Conservation (phyloP, 305 asterid species). For the Plantago coronopus region DNA sequence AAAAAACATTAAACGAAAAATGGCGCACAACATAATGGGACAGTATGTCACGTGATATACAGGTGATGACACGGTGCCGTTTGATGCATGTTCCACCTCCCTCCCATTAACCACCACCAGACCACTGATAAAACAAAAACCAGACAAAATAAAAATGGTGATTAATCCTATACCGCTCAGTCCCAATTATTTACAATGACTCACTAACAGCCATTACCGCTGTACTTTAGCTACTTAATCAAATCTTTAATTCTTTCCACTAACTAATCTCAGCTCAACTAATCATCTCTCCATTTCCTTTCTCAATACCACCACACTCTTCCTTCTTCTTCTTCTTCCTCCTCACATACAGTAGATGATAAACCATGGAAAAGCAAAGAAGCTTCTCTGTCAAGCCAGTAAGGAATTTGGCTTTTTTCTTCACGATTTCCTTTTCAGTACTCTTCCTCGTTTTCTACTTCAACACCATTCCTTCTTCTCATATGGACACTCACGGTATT, state of each 20-base stretch:
- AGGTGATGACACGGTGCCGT: conserved; percentile 23
- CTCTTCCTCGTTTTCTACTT: conserved; percentile 46
- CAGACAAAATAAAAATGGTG: conserved; percentile 11
- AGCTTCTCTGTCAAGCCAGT: conserved; percentile 54
- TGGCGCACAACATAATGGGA: not conserved
- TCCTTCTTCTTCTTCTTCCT: no score
- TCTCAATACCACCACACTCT: no score
- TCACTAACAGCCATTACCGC: conserved; percentile 18
- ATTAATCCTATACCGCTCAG: conserved; percentile 2
- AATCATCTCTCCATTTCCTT: not conserved
- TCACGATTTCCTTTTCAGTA: conserved; percentile 44
- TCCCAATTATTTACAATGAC: no score
- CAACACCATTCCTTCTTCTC: conserved; percentile 35
- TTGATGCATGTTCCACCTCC: conserved; percentile 7
- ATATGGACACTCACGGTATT: conserved; percentile 28
- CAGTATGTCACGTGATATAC: conserved; percentile 24
- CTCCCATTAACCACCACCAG: not conserved
- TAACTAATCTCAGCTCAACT: conserved; percentile 39
- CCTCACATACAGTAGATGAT: not conserved
- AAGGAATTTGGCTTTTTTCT: conserved; percentile 41
- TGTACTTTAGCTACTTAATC: conserved; percentile 1
- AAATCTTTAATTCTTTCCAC: conserved; percentile 11
- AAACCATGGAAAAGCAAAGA: conserved; percentile 59
- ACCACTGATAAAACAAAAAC: not conserved
- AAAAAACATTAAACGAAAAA: no score